Evolutionary conservation across 352 stramenopile genomes (phyloP), one percentile per base, ranked within the genome.

Genomic region (Phytophthora sp.): DNA sequence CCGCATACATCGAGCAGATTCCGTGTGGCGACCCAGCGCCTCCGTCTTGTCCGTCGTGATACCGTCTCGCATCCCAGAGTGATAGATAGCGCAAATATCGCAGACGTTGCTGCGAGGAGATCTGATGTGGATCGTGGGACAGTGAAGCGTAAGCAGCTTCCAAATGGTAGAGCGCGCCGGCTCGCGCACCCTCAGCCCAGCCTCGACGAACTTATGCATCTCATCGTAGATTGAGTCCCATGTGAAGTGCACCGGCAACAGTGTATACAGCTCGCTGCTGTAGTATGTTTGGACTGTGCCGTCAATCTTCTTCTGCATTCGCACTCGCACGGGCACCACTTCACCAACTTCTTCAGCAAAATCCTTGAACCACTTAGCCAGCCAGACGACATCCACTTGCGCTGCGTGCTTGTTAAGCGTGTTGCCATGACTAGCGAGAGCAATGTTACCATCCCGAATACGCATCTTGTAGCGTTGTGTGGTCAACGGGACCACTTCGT

Each of bases 151-250:
- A 20, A 68, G 29, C 21, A 68, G 15, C 27, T 63, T 56, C 52
- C 8, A n/a, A 57, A 73, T 59, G 1, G 57, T 68, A 1, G 45
- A 18, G 12, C 8, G 18, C 1, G 57, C 52, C 0, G 57, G 65
- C 7, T 35, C 53, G 0, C 18, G 23, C 0, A 58, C 47, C 5
- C 0, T 6, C 0, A 69, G 30, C 0, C 27, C 20, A n/a, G n/a
- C n/a, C n/a, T n/a, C n/a, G n/a, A 73, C 45, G 12, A 76, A 69
- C 0, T 11, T 45, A 9, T 55, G 13, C 47, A 76, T 72, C 18
- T 72, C 47, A 0, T 66, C 35, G 21, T 55, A 51, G 3, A 76
- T 47, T 1, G 1, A 18, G 16, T 42, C 35, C 8, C 35, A 42
- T 8, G 35, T 73, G 11, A 66, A 69, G 18, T 57, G 35, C 0